phyloP scores from a whole-genome alignment of 2,329 filamentous ascomycete genomes.

The Diaporthe batatas region DNA sequence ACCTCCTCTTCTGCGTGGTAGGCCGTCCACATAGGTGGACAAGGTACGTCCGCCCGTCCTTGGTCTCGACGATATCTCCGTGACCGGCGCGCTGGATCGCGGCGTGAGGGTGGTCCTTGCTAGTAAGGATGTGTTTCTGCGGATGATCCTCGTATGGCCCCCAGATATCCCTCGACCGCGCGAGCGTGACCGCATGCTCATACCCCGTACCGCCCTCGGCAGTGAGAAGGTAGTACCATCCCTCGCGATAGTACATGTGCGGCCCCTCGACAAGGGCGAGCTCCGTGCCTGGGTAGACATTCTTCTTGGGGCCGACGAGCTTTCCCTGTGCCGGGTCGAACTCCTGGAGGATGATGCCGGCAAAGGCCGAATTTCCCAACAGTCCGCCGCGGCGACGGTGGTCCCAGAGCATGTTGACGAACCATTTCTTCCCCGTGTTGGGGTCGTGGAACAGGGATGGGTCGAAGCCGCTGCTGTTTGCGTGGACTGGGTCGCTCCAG shows the following conservation, averaged over 20 bases:
- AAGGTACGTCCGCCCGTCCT: constrained; percentile 65
- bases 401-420: constrained; percentile 70
- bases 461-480: constrained; percentile 72
- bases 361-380: constrained; percentile 54
- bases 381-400: constrained; percentile 61
- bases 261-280: constrained; percentile 68
- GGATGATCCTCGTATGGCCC: constrained; percentile 74
- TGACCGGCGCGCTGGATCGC: constrained; percentile 67
- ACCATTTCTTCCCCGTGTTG: constrained; percentile 67
- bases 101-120: constrained; percentile 62
- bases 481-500: constrained; percentile 72
- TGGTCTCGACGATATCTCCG: constrained; percentile 67
- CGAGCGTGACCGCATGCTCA: constrained; percentile 71
- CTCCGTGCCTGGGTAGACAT: constrained; percentile 67
- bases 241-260: constrained; percentile 70
- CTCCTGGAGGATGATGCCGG: constrained; percentile 71
- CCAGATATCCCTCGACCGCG: constrained; percentile 65
- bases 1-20: constrained; percentile 63
- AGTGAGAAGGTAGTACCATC: constrained; percentile 71
- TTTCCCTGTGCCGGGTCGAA: constrained; percentile 63
- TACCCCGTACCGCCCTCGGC: constrained; percentile 73
- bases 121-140: constrained; percentile 68
- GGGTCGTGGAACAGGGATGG: constrained; percentile 70
- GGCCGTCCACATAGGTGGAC: constrained; percentile 68
- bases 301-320: constrained; percentile 68